Percentiles rank a stretch among this genome's conserved stretches.
Evolutionary conservation across 192 early-diverging fungal species (phyloP).

Genomic region (Chytriomyces confervae): DNA sequence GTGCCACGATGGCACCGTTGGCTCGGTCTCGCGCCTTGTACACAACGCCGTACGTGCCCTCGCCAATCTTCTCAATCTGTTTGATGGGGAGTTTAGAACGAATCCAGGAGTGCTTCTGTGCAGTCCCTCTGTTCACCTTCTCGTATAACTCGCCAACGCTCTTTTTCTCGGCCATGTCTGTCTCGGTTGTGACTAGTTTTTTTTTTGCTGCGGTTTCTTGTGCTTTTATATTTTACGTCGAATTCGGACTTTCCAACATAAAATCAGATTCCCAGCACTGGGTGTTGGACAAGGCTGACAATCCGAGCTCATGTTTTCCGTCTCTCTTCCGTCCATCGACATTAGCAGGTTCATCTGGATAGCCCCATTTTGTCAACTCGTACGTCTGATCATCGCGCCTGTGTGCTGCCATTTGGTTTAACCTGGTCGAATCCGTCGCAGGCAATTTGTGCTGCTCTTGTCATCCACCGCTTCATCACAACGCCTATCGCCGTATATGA

Average conservation of each 20-base stretch:
- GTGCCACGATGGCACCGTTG: constrained; percentile 85
- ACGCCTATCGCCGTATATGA: constrained; percentile 10
- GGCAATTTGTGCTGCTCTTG: constrained; percentile 3
- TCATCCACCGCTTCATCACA: constrained; percentile 21
- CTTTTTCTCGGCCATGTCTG: constrained; percentile 14
- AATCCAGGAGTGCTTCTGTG: constrained; percentile 17
- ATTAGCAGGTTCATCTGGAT: constrained; percentile 1
- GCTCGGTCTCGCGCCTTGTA: constrained; percentile 81
- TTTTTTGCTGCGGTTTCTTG: constrained; percentile 4
- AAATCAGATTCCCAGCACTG: too few species aligned
- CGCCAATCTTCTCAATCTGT: constrained; percentile 91
- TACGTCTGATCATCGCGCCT: not conserved
- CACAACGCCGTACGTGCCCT: constrained; percentile 91
- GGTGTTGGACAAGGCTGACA: too few species aligned
- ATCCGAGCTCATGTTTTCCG: too few species aligned
- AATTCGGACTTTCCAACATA: too few species aligned
- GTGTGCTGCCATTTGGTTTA: not conserved
- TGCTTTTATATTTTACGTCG: not conserved
- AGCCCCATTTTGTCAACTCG: not conserved
- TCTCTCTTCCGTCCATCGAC: not conserved
- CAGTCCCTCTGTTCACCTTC: not conserved
- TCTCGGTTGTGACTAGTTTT: not conserved
- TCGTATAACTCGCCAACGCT: constrained; percentile 21
- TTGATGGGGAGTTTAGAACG: constrained; percentile 45
- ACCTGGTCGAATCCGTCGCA: not conserved